A percentile compares a stretch with the other conserved stretches of the same genome.
These are phyloP conservation scores for Clitocybe nebularis DNA, from an alignment of 1,284 basidiomycete species.

Conservation along the genomic window DNA sequence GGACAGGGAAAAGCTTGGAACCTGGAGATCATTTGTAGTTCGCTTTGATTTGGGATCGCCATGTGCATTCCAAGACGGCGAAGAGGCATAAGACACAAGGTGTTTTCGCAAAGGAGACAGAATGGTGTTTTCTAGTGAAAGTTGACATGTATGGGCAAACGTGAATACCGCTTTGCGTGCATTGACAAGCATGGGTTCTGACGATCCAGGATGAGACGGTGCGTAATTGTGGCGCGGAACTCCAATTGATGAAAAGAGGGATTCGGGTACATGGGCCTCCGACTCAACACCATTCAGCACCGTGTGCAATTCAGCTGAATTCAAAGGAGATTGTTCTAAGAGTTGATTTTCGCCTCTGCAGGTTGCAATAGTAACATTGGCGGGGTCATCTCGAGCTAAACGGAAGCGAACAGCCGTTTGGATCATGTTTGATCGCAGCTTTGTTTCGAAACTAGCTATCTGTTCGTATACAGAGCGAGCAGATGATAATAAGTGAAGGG, in stretches of 20 bases:
- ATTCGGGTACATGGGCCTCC: conserved; percentile 29
- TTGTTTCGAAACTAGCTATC: conserved; percentile 63
- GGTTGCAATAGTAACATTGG: conserved; percentile 51
- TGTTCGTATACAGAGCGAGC: conserved; percentile 70
- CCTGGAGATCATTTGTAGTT: conserved; percentile 55
- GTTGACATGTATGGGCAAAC: conserved; percentile 75
- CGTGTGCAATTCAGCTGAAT: conserved; percentile 71
- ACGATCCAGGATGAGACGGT: conserved; percentile 15
- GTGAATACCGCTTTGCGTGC: conserved; percentile 58
- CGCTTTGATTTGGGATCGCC: conserved; percentile 41
- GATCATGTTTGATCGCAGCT: conserved; percentile 53
- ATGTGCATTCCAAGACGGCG: conserved; percentile 63
- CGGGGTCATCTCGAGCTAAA: conserved; percentile 50
- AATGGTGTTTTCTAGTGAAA: conserved; percentile 77
- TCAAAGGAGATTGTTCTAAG: conserved; percentile 77
- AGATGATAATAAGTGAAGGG: conserved; percentile 78
- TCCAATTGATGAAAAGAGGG: conserved; percentile 17
- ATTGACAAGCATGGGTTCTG: conserved; percentile 48
- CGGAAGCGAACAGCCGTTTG: conserved; percentile 59
- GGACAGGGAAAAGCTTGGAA: conserved; percentile 93
- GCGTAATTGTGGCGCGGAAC: conserved; percentile 16
- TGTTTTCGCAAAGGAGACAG: conserved; percentile 80
- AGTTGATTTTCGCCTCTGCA: conserved; percentile 71
- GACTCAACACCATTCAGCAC: conserved; percentile 55
- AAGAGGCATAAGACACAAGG: conserved; percentile 68